phyloP scores from a whole-genome alignment of 1,139 yeast genomes.

The Saccharomycopsis hybrid region DNA sequence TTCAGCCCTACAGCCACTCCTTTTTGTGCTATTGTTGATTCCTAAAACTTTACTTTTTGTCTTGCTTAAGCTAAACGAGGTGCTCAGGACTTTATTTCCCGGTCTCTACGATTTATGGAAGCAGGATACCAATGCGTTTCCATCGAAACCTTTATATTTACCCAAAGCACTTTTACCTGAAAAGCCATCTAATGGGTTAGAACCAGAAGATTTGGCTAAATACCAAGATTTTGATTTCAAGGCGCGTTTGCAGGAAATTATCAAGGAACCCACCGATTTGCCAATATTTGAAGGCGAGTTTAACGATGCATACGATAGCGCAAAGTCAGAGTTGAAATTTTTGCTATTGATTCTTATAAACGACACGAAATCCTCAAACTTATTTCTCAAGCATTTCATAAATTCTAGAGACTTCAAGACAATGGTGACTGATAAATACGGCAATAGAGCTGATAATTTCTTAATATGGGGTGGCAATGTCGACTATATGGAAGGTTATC shows the following conservation, averaged over 20 bases:
- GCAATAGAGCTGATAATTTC: constrained; percentile 28
- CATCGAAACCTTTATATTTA: constrained; percentile 28
- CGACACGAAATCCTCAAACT: constrained; percentile 27
- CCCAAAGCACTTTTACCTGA: not conserved
- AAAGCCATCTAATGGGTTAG: too few relatives aligned
- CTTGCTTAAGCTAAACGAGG: constrained; percentile 33
- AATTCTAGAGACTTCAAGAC: constrained; percentile 29
- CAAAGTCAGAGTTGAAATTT: constrained; percentile 41
- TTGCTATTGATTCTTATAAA: constrained; percentile 34
- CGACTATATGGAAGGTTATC: constrained; percentile 44
- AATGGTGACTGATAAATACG: constrained; percentile 30
- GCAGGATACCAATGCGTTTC: constrained; percentile 28
- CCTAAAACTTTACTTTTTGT: constrained; percentile 38
- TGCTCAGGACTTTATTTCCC: constrained; percentile 30
- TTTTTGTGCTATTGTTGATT: constrained; percentile 33
- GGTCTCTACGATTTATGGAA: constrained; percentile 30
- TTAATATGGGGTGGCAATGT: constrained; percentile 38
- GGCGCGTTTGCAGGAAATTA: constrained; percentile 21
- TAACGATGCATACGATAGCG: constrained; percentile 38
- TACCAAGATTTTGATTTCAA: constrained; percentile 19
- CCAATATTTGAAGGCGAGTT: constrained; percentile 31
- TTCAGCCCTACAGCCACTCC: not conserved
- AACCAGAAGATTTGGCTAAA: not conserved
- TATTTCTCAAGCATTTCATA: constrained; percentile 31
- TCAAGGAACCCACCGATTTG: constrained; percentile 26